Conservation (phyloP, 805 yeast species). For the Maudiozyma saulgeensis region DNA sequence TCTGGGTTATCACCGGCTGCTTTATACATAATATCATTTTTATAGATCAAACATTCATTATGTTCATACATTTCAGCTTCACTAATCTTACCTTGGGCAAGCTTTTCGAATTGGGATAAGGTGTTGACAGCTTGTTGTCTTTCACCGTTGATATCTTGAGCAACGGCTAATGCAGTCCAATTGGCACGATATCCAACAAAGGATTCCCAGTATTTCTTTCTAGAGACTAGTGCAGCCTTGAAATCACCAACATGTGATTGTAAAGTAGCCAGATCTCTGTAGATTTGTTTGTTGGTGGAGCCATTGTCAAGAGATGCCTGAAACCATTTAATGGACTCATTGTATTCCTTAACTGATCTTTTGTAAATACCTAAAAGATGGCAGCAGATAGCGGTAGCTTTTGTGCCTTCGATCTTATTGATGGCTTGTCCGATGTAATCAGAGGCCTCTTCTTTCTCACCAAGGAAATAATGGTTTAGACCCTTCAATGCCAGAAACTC, state of each 20-base stretch:
- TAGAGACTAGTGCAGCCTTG: conserved; percentile 48
- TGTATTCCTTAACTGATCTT: conserved; percentile 57
- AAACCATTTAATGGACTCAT: conserved; percentile 72
- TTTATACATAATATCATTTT: conserved; percentile 54
- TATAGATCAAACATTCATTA: conserved; percentile 70
- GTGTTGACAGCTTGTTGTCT: conserved; percentile 61
- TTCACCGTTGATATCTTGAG: conserved; percentile 69
- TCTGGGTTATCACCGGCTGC: conserved; percentile 41
- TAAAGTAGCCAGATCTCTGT: conserved; percentile 71
- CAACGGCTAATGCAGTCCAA: conserved; percentile 83
- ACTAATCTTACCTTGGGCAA: conserved; percentile 57
- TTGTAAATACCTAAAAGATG: conserved; percentile 83
- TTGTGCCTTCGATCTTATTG: conserved; percentile 39
- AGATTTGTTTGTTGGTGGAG: conserved; percentile 64
- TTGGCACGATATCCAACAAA: conserved; percentile 79
- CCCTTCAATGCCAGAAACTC: conserved; percentile 85
- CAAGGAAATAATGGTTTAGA: conserved; percentile 47
- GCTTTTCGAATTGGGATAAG: conserved; percentile 62
- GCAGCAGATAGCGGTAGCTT: conserved; percentile 56
- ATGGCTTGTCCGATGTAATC: conserved; percentile 52
- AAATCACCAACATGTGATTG: conserved; percentile 76
- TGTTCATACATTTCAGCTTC: conserved; percentile 66
- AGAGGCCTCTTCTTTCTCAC: conserved; percentile 56
- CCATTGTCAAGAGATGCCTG: conserved; percentile 67
- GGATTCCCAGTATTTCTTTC: conserved; percentile 59